Evolutionary conservation across 305 asterid genomes (phyloP), one percentile per base, ranked within the genome.

Genomic region (Stenogyne calaminthoides): DNA sequence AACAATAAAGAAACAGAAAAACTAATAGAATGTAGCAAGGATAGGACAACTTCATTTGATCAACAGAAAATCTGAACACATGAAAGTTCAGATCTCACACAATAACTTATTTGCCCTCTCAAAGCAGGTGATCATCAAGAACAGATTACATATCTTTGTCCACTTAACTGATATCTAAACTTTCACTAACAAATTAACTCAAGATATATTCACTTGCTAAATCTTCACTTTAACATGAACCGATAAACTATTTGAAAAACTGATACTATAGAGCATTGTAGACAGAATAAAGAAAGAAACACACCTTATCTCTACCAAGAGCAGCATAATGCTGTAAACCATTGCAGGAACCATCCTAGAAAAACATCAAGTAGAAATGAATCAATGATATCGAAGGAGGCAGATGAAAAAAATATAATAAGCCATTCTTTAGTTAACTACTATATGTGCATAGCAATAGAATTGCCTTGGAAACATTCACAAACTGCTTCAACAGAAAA

Each of bases 271-370:
- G 14, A 67, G 58, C 9, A 27, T 25, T 66, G 64, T 57, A 64
- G 61, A 59, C 18, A 67, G 77, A 69, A 78, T 37, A 56, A 57
- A 69, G 25, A 25, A 78, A 76, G n/a, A 40, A 65, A 44, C 52
- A 79, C 77, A 95, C 97, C 97, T 87, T 85, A 75, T 95, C 98
- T 85, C 99, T 90, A 78, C 99, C 99, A 75, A 95, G 98, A 71
- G 99, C 99, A 82, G 98, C 98, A 84, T 95, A 95, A 81, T 95
- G 98, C 80, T 95, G 99, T 75, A 95, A 85, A 58, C 99, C 99
- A 64, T 95, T 95, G 92, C 98, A 95, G 69, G 99, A 95, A 79
- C 99, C 99, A 80, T 95, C 99, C 99, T 95, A 73, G 18, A 77
- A 76, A 69, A 46, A 16, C 47, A 3, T 32, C 69, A 84, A 25